These are phyloP conservation scores for Aeminium ludgeri DNA, from an alignment of 495 filamentous ascomycete genomes.

Conservation along the genomic window DNA sequence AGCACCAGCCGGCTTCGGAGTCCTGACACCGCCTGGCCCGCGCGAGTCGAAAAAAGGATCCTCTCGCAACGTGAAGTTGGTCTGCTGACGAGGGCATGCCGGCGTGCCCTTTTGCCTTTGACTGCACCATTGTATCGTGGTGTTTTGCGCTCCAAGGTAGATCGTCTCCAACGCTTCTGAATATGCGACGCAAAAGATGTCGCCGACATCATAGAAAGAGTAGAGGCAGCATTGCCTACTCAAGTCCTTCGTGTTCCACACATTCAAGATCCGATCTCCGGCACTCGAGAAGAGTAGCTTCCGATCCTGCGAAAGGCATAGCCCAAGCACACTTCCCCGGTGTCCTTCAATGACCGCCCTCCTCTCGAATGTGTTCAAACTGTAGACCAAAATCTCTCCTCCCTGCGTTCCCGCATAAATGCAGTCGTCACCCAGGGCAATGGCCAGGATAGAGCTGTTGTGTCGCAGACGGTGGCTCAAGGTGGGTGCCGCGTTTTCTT, in stretches of 20 bases:
- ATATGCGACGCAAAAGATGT: constrained; percentile 85
- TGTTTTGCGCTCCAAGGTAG: constrained; percentile 89
- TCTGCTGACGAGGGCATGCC: constrained; percentile 42
- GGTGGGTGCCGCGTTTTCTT: constrained; percentile 26
- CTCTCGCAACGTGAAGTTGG: constrained; percentile 30
- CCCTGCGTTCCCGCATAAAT: constrained; percentile 85
- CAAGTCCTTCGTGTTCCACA: constrained; percentile 33
- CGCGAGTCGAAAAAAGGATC: constrained; percentile 91
- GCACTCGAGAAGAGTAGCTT: constrained; percentile 79
- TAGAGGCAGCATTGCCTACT: constrained; percentile 73
- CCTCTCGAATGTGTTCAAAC: constrained; percentile 66
- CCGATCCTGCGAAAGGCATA: constrained; percentile 59
- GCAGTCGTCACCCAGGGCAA: constrained; percentile 43
- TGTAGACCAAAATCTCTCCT: constrained; percentile 83
- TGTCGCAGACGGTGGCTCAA: constrained; percentile 54
- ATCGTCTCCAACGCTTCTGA: constrained; percentile 60
- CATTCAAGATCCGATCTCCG: constrained; percentile 84
- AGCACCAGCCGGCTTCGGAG: constrained; percentile 34
- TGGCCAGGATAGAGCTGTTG: constrained; percentile 52
- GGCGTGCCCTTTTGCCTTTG: constrained; percentile 36
- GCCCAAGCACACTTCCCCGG: constrained; percentile 71
- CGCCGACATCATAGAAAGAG: constrained; percentile 84
- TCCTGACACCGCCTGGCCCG: constrained; percentile 62
- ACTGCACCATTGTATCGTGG: constrained; percentile 69
- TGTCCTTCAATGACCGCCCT: constrained; percentile 65